Conservation (phyloP, 2,329 filamentous ascomycete genomes). For the Botrytis fragariae region DNA sequence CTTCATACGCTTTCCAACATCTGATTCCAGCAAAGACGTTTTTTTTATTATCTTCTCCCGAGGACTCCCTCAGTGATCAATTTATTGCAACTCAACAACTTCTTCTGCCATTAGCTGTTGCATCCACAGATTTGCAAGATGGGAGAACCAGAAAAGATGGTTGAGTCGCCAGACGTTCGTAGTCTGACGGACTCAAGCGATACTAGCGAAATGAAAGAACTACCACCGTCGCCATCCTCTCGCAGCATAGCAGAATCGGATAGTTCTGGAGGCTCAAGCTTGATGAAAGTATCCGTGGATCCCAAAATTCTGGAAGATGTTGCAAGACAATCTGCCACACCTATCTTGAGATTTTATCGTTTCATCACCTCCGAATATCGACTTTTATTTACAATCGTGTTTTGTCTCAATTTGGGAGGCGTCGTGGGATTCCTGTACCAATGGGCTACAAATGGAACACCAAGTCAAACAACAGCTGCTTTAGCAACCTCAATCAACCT, state of each 20-base stretch:
- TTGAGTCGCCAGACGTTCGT: not conserved
- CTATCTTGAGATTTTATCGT: conserved; percentile 7
- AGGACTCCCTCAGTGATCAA: not conserved
- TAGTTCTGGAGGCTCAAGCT: not conserved
- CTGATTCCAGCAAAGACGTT: not conserved
- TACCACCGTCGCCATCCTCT: not conserved
- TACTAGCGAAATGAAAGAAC: not conserved
- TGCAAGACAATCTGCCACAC: conserved; percentile 10
- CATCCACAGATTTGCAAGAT: not conserved
- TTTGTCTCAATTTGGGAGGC: conserved; percentile 47
- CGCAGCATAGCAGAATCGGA: not conserved
- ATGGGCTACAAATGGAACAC: conserved; percentile 1
- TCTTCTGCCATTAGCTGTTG: not conserved
- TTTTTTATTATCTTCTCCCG: too few relatives aligned
- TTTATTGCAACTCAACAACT: not conserved
- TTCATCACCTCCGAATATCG: conserved; percentile 44
- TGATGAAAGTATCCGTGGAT: conserved; percentile 13
- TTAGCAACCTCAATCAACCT: conserved; percentile 28
- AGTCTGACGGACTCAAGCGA: conserved; percentile 1
- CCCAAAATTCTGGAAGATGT: conserved; percentile 9
- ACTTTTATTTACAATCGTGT: conserved; percentile 54
- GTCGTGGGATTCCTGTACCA: conserved; percentile 40
- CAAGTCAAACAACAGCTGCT: conserved; percentile 3
- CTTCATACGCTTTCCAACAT: not conserved
- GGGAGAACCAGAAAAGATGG: conserved; percentile 2